These are phyloP conservation scores for Brassica rapa DNA, from an alignment of 345 rosid species.

Conservation along the genomic window DNA sequence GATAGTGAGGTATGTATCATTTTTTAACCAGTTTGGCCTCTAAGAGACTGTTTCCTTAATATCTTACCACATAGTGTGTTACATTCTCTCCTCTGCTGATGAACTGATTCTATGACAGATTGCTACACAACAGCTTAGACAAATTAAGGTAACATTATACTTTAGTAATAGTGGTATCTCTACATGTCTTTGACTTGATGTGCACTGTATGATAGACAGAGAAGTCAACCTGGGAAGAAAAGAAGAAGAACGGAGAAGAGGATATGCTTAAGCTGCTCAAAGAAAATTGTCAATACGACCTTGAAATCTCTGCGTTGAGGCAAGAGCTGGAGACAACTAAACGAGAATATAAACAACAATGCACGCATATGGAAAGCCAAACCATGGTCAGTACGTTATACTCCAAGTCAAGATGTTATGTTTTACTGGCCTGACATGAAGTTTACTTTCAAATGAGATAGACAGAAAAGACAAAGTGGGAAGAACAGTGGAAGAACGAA, in stretches of 20 bases:
- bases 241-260: constrained; percentile 50
- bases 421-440: constrained; percentile 1
- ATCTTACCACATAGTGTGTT: constrained; percentile 19
- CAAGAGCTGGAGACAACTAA: constrained; percentile 54
- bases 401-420: background rate
- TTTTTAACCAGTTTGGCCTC: background rate
- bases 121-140: constrained; percentile 53
- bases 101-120: constrained; percentile 44
- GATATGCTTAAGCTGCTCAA: constrained; percentile 41
- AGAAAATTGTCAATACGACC: constrained; percentile 44
- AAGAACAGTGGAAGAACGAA: constrained; percentile 49
- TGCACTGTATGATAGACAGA: constrained; percentile 44
- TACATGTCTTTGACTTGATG: background rate
- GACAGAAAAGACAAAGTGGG: constrained; percentile 50
- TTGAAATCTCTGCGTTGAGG: constrained; percentile 44
- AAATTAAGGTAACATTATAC: constrained; percentile 49
- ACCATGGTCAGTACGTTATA: constrained; percentile 45
- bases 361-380: constrained; percentile 34
- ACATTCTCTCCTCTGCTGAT: constrained; percentile 4
- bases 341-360: background rate
- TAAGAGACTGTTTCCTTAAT: background rate
- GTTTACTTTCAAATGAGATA: constrained; percentile 20
- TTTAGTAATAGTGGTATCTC: background rate
- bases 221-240: constrained; percentile 48
- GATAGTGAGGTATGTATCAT: constrained; percentile 58